Base-by-base conservation (phyloP, 768 basidiomycete genomes). In the Galerina marginata region DNA sequence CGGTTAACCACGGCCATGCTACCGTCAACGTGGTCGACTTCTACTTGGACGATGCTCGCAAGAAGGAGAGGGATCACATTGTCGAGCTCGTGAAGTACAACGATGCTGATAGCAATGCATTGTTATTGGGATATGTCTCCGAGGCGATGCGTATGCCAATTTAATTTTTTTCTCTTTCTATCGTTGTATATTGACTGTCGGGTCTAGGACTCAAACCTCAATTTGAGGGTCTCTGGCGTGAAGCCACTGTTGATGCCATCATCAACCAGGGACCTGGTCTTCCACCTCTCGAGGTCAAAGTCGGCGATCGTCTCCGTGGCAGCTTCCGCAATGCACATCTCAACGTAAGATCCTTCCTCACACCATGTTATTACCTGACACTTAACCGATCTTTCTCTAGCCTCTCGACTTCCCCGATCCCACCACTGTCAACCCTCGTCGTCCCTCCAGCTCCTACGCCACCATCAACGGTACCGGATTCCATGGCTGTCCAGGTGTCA, bases 11-110 rank as follows among this genome's bases (percentile, higher is more conserved):
- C 47, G 78, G 82, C 0, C 82, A 85, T 62, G 79, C 78, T 6
- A 77, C 78, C 10, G 74, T 79, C 6, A 74, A 83, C 40, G 77
- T 85, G 23, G 69, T 87, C 48, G 79, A 86, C 61, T 85, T 86
- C 69, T 86, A 83, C 69, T 68, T 87, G n/a, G 79, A 79, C 33
- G 79, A 80, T 40, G 69, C 67, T n/a, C 76, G 73, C 15, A 74
- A 72, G 6, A 68, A 69, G 52, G 81, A 85, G 55, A 69, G 75
- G 6, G 73, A 68, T 2, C 75, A 78, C 33, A 79, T 85, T 33
- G 42, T 77, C 39, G 62, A 71, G 45, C 71, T 84, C 0, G 69
- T 74, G 6, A 63, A 72, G 26, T 67, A 69, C 37, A 67, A 67
- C 4, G 77, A 78, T 54, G 44, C 62, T 1, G 62, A 69, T 25